Conservation (phyloP, 83 land plant species). For the Picea abies region DNA sequence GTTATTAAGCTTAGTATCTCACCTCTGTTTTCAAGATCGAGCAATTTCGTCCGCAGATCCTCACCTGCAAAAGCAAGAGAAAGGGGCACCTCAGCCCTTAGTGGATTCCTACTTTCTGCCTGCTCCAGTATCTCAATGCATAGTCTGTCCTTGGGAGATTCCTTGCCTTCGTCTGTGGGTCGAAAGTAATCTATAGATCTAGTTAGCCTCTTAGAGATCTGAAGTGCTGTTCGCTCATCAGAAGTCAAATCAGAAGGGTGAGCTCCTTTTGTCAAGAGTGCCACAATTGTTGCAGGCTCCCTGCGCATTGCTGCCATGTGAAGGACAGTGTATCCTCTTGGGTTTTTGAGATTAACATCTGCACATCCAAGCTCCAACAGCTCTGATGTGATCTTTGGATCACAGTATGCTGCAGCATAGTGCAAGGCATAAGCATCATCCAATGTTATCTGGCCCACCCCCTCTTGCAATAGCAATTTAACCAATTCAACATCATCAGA, state of each 20-base stretch:
- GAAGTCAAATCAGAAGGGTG: conserved; percentile 51
- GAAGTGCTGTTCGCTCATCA: conserved; percentile 74
- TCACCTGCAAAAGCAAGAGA: conserved; percentile 45
- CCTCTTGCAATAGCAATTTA: conserved; percentile 68
- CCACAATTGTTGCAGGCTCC: conserved; percentile 61
- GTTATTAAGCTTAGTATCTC: conserved; percentile 8
- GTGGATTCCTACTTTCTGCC: conserved; percentile 47
- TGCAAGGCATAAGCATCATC: conserved; percentile 83
- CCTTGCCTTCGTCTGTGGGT: conserved; percentile 41
- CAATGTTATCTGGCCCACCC: conserved; percentile 50
- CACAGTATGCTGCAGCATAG: conserved; percentile 88
- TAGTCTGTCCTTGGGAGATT: conserved; percentile 58
- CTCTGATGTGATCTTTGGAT: conserved; percentile 58
- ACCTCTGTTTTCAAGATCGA: conserved; percentile 92
- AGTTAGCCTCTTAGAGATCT: conserved; percentile 64
- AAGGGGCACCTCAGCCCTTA: conserved; percentile 29
- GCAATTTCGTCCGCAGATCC: conserved; percentile 55
- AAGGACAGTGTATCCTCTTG: conserved; percentile 72
- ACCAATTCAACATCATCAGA: conserved; percentile 89
- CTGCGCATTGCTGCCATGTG: conserved; percentile 86
- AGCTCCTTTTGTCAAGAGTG: conserved; percentile 80
- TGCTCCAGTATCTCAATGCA: conserved; percentile 84
- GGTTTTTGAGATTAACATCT: conserved; percentile 58
- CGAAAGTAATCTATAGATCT: conserved; percentile 40
- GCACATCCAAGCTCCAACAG: conserved; percentile 62